Conservation (phyloP, 331 rosid species). For the Telfairia occidentalis region DNA sequence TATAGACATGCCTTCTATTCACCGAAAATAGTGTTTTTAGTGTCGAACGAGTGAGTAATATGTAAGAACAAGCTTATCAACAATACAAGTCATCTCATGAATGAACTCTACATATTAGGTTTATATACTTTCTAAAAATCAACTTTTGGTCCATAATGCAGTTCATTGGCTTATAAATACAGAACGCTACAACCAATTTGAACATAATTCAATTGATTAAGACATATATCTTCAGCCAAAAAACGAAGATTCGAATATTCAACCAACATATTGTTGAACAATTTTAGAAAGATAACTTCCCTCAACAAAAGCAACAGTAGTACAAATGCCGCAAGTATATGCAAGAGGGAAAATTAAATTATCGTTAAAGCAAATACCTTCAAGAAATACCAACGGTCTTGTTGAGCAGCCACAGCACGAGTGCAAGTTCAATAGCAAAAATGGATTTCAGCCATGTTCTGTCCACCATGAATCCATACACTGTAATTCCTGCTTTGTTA, state of each 20-base stretch:
- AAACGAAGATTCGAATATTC: no score
- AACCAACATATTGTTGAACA: no score
- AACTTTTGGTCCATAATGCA: neutral
- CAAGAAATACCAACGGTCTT: conserved; percentile 49
- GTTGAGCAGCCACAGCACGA: conserved; percentile 83
- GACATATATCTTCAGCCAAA: no score
- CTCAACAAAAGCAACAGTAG: neutral
- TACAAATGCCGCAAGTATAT: neutral
- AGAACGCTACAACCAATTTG: neutral
- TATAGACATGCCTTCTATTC: no score
- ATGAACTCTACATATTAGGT: no score
- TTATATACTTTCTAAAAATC: neutral
- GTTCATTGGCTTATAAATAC: no score
- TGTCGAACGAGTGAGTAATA: no score
- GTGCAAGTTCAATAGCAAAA: conserved; percentile 68
- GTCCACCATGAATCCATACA: conserved; percentile 76
- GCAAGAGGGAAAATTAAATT: neutral
- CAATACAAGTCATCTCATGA: neutral
- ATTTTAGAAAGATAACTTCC: neutral
- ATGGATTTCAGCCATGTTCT: conserved; percentile 83
- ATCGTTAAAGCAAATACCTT: neutral
- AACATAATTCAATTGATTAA: no score
- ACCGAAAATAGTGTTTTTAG: no score
- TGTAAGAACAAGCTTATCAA: no score
- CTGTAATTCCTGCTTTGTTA: conserved; percentile 75